Base-by-base conservation (phyloP, 352 stramenopile genomes). In the Phytopythium delawarense region DNA sequence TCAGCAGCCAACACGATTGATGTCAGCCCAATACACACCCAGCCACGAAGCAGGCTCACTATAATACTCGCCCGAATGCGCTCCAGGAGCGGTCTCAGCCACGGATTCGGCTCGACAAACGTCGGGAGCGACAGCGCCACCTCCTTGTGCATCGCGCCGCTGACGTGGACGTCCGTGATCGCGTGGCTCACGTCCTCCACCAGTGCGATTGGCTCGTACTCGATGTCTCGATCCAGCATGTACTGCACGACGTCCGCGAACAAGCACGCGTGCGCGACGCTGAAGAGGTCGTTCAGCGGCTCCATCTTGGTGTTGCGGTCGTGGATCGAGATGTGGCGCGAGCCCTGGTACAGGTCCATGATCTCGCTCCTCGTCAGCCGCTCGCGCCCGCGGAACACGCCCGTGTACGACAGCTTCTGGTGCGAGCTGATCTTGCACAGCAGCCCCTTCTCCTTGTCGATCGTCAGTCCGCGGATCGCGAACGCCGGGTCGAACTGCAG, bases 351-450 rank as follows among this genome's bases (percentile, higher is more conserved):
- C 53, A 97, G 82, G 13, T 90, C 66, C 70, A 96, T 91, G 49
- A 98, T 88, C 40, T 91, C 79, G 4, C 87, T 71, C 0, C 81
- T 76, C 15, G 84, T 80, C 18, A 98, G 86, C 7, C 90, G 82
- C 49, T 97, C 69, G 21, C 91, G 79, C 16, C 94, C 94, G 53
- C 96, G 79, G 58, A 87, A 95, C 13, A 91, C 89, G 56, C 89
- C 79, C 40, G 68, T 84, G 64, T 83, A 76, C 32, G 74, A 87
- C 20, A 98, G 81, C 61, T 98, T 97, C 73, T 98, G 92, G 52
- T 96, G 96, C 57, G 96, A 97, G 28, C 88, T 97, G 60, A 98
- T 88, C 71, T 98, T 97, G 69, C 89, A 98, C 32, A 98, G 85
- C 71, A 97, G 84, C 5, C 92, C 92, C 49, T 92, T 97, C 64